phyloP scores from a whole-genome alignment of 108 stramenopile species.

The Cylindrotheca closterium region DNA sequence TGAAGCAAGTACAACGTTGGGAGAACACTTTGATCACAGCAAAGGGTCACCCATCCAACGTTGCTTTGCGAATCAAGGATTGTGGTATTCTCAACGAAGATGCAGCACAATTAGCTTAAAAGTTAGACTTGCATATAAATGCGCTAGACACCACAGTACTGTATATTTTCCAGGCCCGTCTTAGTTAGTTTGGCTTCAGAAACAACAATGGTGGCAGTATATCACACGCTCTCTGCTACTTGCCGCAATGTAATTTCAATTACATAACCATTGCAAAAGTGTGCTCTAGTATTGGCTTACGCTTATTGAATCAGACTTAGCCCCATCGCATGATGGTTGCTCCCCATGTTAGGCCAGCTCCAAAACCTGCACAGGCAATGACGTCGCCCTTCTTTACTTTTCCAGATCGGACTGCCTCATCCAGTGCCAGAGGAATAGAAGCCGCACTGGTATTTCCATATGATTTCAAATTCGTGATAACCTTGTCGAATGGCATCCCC shows the following conservation, averaged over 20 bases:
- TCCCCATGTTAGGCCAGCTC: slow-evolving; percentile 97
- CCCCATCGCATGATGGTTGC: slow-evolving; percentile 94
- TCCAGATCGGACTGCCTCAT: slow-evolving; percentile 89
- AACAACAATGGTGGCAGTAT: too few relatives aligned
- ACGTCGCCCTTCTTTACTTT: slow-evolving; percentile 96
- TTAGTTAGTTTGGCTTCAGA: too few relatives aligned
- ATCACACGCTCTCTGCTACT: too few relatives aligned
- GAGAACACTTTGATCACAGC: slow-evolving; percentile 62
- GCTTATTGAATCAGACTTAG: slow-evolving; percentile 10
- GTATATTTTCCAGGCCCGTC: too few relatives aligned
- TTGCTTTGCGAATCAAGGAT: slow-evolving; percentile 51
- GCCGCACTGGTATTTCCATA: slow-evolving; percentile 96
- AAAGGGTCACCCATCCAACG: slow-evolving; percentile 62
- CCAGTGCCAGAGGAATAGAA: slow-evolving; percentile 92
- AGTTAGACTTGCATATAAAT: too few relatives aligned
- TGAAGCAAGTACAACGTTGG: slow-evolving; percentile 62
- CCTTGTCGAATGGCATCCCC: slow-evolving; percentile 91
- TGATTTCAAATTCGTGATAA: slow-evolving; percentile 87
- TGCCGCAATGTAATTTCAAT: too few relatives aligned
- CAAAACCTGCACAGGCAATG: slow-evolving; percentile 97
- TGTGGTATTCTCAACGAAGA: slow-evolving; percentile 52
- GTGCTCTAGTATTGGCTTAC: too few relatives aligned
- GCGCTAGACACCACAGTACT: too few relatives aligned
- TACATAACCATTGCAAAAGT: too few relatives aligned
- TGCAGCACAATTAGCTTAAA: background rate